Conservation (phyloP, 169 alveolate genomes). For the Cryptosporidium canis region DNA sequence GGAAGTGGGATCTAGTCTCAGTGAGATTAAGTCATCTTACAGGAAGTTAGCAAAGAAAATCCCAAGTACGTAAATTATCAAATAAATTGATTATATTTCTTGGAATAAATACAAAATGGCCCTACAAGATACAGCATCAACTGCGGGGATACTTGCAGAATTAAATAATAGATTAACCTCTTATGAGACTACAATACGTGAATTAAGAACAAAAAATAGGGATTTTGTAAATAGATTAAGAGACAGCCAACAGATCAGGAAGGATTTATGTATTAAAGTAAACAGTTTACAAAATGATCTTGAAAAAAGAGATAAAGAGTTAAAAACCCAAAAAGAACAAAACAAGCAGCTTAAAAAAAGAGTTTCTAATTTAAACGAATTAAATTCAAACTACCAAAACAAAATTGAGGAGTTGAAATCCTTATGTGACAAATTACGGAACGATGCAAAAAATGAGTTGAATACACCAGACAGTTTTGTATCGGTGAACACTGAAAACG, state of each 20-base stretch:
- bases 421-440: constrained; percentile 23
- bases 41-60: neutral
- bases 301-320: constrained; percentile 60
- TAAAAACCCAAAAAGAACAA: constrained; percentile 49
- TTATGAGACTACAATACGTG: constrained; percentile 70
- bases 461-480: neutral
- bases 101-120: constrained; percentile 16
- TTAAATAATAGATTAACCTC: constrained; percentile 67
- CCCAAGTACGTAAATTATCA: neutral
- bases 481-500: neutral
- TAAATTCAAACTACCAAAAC: constrained; percentile 54
- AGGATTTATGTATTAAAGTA: constrained; percentile 58
- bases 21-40: constrained; percentile 3
- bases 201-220: constrained; percentile 43
- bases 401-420: constrained; percentile 51
- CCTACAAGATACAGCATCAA: constrained; percentile 68
- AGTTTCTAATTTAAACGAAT: constrained; percentile 42
- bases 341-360: constrained; percentile 67
- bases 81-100: neutral
- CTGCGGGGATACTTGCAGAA: constrained; percentile 72
- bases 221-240: constrained; percentile 57
- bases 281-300: constrained; percentile 59
- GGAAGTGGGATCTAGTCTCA: neutral
- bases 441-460: neutral
- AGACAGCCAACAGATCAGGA: constrained; percentile 68